Percentiles rank a stretch among this genome's conserved stretches.
These are phyloP conservation scores for Fraxinus albicans DNA, from an alignment of 305 asterid species.

Conservation along the genomic window DNA sequence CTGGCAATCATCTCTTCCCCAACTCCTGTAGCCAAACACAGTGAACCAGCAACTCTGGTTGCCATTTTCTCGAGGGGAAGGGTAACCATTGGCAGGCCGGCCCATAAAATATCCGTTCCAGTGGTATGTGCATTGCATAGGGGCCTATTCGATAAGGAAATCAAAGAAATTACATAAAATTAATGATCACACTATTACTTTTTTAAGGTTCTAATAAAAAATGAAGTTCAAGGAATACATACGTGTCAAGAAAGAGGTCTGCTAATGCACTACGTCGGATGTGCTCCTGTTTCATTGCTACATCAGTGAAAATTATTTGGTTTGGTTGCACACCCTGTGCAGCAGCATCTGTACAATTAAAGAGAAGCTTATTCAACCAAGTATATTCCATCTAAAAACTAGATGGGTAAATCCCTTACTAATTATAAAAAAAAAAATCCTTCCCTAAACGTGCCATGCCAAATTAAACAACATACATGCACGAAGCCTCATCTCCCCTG, in stretches of 20 bases:
- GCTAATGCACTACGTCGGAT: conserved; percentile 91
- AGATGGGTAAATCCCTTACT: neutral
- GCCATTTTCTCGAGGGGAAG: conserved; percentile 99
- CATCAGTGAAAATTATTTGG: conserved; percentile 93
- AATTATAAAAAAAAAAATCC: neutral
- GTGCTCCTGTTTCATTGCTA: conserved; percentile 97
- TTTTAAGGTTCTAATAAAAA: neutral
- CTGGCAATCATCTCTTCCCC: conserved; percentile 96
- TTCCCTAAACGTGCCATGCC: neutral
- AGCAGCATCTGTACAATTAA: conserved; percentile 67
- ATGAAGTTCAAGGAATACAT: conserved; percentile 22
- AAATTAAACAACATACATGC: conserved; percentile 53
- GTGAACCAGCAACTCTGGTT: conserved; percentile 96
- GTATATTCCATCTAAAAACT: neutral
- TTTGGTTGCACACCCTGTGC: conserved; percentile 92
- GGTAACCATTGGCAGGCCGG: conserved; percentile 94
- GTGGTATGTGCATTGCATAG: conserved; percentile 98
- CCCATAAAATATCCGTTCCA: conserved; percentile 98
- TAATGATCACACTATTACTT: neutral
- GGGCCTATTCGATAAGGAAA: conserved; percentile 54
- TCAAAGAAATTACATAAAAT: neutral
- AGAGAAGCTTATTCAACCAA: conserved; percentile 5
- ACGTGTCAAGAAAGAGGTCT: conserved; percentile 93
- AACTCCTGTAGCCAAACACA: conserved; percentile 95
- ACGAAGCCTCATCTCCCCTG: conserved; percentile 94